phyloP scores from a whole-genome alignment of 768 basidiomycete species.

The Lyophyllum decastes region DNA sequence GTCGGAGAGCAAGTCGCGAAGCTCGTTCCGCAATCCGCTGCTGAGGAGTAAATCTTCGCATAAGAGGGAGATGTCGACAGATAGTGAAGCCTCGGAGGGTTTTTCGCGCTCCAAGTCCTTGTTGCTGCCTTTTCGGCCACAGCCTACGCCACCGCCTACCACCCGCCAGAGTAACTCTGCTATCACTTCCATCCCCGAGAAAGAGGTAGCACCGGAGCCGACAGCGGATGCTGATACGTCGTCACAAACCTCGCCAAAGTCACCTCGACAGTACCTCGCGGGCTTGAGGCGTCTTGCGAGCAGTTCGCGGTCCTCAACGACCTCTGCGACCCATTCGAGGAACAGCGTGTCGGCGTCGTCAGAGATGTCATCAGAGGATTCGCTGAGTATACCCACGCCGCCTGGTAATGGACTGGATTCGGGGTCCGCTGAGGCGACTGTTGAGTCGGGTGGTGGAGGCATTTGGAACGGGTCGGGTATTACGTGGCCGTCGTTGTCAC shows the following conservation, averaged over 20 bases:
- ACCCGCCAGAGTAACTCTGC: neutral
- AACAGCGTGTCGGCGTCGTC: slow-evolving; percentile 62
- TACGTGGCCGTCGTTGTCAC: slow-evolving; percentile 49
- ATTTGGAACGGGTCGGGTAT: slow-evolving; percentile 30
- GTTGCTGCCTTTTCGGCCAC: slow-evolving; percentile 9
- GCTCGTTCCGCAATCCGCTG: slow-evolving; percentile 13
- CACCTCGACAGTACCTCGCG: slow-evolving; percentile 50
- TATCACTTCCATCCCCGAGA: slow-evolving; percentile 10
- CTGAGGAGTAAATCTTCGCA: slow-evolving; percentile 14
- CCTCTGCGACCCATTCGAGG: slow-evolving; percentile 47
- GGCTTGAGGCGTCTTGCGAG: slow-evolving; percentile 49
- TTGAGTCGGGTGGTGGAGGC: slow-evolving; percentile 31
- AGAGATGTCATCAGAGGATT: slow-evolving; percentile 70
- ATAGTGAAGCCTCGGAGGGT: slow-evolving; percentile 3
- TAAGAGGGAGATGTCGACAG: slow-evolving; percentile 6
- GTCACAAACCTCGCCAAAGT: slow-evolving; percentile 51
- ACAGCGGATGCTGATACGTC: slow-evolving; percentile 21
- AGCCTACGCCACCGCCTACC: neutral
- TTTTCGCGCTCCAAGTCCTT: slow-evolving; percentile 9
- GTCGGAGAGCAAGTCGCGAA: slow-evolving; percentile 16
- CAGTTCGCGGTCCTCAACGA: slow-evolving; percentile 34
- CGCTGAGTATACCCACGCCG: slow-evolving; percentile 59
- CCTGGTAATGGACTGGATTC: slow-evolving; percentile 45
- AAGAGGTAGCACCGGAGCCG: slow-evolving; percentile 3
- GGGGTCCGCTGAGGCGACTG: slow-evolving; percentile 26